These are phyloP conservation scores for Candida mattraensis DNA, from an alignment of 805 yeast species.

Conservation along the genomic window DNA sequence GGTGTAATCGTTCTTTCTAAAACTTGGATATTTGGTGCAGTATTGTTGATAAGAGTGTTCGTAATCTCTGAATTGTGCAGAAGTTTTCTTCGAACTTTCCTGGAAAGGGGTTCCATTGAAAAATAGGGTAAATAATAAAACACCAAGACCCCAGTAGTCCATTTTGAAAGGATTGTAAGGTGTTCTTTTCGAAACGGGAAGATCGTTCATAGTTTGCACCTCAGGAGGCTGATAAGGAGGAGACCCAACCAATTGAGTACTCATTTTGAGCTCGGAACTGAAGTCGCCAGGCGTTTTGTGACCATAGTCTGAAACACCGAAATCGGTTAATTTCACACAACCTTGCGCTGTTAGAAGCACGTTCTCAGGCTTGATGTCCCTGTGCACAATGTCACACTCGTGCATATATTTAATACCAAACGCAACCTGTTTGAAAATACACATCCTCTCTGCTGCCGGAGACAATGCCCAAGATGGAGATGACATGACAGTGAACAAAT, in stretches of 20 bases:
- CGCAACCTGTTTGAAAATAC: conserved; percentile 72
- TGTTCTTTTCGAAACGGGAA: conserved; percentile 34
- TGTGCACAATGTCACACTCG: conserved; percentile 76
- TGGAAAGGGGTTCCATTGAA: conserved; percentile 62
- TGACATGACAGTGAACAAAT: conserved; percentile 58
- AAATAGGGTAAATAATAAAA: conserved; percentile 62
- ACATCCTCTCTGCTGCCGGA: conserved; percentile 53
- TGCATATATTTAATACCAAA: conserved; percentile 72
- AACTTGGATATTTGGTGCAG: conserved; percentile 34
- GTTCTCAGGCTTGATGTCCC: conserved; percentile 95
- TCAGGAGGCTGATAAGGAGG: conserved; percentile 87
- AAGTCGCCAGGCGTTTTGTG: conserved; percentile 58
- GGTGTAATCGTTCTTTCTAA: conserved; percentile 46
- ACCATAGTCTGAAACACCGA: conserved; percentile 82
- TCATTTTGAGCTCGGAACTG: conserved; percentile 38
- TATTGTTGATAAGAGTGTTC: conserved; percentile 38
- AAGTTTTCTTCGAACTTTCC: conserved; percentile 45
- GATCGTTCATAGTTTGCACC: conserved; percentile 54
- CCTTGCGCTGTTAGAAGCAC: conserved; percentile 61
- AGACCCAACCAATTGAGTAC: conserved; percentile 68
- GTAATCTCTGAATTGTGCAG: conserved; percentile 60
- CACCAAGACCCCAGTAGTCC: conserved; percentile 78
- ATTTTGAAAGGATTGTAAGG: conserved; percentile 62
- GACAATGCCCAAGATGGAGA: conserved; percentile 61
- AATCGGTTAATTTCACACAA: conserved; percentile 80